phyloP scores from a whole-genome alignment of 2,329 filamentous ascomycete species.

The Penicillium occitanis region DNA sequence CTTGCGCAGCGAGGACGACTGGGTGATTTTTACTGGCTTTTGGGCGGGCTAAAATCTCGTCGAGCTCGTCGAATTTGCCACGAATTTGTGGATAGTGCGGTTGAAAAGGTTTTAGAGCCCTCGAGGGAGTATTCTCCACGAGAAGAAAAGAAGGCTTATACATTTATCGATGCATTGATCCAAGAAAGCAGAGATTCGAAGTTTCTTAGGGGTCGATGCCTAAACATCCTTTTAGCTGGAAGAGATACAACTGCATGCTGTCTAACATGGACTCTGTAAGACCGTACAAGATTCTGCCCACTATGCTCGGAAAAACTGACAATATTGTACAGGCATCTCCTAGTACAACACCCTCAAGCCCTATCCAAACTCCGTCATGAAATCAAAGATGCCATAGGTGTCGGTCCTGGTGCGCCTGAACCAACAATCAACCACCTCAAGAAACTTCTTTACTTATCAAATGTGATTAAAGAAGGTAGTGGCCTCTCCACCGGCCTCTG shows the following conservation, averaged over 20 bases:
- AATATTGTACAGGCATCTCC: not conserved
- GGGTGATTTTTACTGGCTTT: not conserved
- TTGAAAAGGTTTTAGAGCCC: no score
- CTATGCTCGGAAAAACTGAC: not conserved
- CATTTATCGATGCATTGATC: not conserved
- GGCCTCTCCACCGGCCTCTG: no score
- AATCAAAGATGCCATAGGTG: not conserved
- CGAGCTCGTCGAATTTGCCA: not conserved
- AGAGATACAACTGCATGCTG: not conserved
- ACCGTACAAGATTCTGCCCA: not conserved
- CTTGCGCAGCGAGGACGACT: not conserved
- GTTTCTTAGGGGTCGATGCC: not conserved
- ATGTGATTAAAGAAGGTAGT: not conserved
- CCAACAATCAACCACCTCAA: not conserved
- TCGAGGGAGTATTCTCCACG: no score
- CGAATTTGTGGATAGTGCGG: not conserved
- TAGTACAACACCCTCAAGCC: not conserved
- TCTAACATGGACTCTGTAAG: not conserved
- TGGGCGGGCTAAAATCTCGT: not conserved
- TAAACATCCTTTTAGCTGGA: not conserved
- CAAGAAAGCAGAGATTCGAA: not conserved
- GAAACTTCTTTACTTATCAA: not conserved
- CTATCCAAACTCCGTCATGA: not conserved
- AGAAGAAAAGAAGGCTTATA: not conserved
- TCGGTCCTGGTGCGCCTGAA: not conserved